Conservation (phyloP, 306 rosid genomes). For the Abrus precatorius region DNA sequence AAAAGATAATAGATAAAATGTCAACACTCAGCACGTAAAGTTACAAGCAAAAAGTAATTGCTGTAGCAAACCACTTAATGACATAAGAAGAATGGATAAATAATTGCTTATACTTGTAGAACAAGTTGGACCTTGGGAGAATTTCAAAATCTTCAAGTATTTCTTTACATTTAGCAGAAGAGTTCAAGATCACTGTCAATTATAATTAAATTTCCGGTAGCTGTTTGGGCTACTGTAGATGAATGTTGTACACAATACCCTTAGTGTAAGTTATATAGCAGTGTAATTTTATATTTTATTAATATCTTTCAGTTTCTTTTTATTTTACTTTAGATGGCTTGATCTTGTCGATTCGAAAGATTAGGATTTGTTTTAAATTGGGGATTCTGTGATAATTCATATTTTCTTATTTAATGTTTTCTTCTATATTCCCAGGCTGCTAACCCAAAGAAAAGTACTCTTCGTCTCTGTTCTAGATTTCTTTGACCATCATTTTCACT, state of each 20-base stretch:
- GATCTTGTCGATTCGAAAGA: background rate
- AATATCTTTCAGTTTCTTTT: conserved; percentile 33
- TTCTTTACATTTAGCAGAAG: conserved; percentile 2
- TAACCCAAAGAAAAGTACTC: conserved; percentile 14
- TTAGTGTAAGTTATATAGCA: background rate
- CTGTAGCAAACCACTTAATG: conserved; percentile 21
- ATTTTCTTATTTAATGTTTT: conserved; percentile 33
- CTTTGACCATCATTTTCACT: conserved; percentile 10
- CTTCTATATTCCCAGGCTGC: conserved; percentile 32
- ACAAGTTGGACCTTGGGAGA: conserved; percentile 1
- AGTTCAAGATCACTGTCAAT: conserved; percentile 31
- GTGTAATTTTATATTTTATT: conserved; percentile 14
- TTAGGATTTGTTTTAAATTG: background rate
- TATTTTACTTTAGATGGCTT: conserved; percentile 31
- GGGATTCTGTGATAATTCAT: conserved; percentile 20
- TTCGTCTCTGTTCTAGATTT: conserved; percentile 21
- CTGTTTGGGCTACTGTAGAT: conserved; percentile 22
- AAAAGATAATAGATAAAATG: conserved; percentile 36
- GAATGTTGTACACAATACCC: conserved; percentile 14
- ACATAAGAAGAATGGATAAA: conserved; percentile 31
- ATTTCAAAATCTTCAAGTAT: conserved; percentile 20
- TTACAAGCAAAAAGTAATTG: conserved; percentile 19
- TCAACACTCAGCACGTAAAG: conserved; percentile 13
- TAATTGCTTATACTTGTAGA: conserved; percentile 12
- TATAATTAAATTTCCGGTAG: background rate